Conservation (phyloP, 2,329 filamentous ascomycete genomes). For the Neonectria faginata region DNA sequence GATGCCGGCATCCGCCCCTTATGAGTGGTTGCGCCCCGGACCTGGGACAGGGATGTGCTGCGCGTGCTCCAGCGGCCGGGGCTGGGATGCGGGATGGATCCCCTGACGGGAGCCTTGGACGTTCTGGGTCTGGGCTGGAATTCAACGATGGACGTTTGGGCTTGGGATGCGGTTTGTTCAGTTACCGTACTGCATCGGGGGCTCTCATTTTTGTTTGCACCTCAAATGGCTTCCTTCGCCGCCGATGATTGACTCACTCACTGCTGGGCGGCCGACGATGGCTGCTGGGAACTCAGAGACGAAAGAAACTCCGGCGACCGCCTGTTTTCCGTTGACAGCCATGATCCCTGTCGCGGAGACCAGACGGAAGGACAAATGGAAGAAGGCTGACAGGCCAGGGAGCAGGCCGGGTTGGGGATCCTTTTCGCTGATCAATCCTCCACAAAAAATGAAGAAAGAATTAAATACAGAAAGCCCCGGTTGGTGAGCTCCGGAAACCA, state of each 20-base stretch:
- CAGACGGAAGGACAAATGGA: constrained; percentile 9
- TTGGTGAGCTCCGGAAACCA: not conserved
- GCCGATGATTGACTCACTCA: not conserved
- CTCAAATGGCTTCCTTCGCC: constrained; percentile 5
- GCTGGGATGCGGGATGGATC: constrained; percentile 13
- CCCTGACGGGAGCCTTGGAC: constrained; percentile 10
- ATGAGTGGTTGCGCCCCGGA: constrained; percentile 13
- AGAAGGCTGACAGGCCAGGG: constrained; percentile 3
- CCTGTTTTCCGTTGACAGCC: constrained; percentile 2
- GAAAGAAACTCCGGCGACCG: not conserved
- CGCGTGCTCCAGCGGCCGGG: constrained; percentile 1
- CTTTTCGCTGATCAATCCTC: constrained; percentile 19
- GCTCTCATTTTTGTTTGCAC: constrained; percentile 18
- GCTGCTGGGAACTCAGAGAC: not conserved
- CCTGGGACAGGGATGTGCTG: constrained; percentile 11
- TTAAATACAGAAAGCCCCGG: not conserved
- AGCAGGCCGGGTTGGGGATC: constrained; percentile 5
- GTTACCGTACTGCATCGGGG: not conserved
- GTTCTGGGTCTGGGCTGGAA: constrained; percentile 12
- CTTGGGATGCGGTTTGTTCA: not conserved
- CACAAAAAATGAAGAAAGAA: constrained; percentile 5
- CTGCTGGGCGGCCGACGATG: too few species aligned
- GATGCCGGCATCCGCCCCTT: constrained; percentile 11
- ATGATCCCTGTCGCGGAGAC: constrained; percentile 9
- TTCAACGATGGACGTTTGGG: constrained; percentile 12